These are phyloP conservation scores for Sclerotinia trifoliorum DNA, from an alignment of 2,329 filamentous ascomycete species.

Conservation along the genomic window DNA sequence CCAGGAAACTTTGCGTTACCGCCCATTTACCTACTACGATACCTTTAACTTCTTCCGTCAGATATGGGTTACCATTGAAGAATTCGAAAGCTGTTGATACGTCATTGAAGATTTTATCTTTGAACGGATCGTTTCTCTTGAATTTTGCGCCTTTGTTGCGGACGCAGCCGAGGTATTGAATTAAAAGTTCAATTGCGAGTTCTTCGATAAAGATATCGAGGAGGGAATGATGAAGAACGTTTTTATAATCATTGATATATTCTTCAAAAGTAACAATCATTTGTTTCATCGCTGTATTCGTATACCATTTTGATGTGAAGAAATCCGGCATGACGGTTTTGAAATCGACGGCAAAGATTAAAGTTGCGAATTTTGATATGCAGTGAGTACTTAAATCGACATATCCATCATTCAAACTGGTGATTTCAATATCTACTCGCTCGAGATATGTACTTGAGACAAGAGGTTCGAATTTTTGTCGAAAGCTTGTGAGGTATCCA, in stretches of 20 bases:
- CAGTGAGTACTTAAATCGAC: conserved; percentile 94
- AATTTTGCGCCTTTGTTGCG: conserved; percentile 91
- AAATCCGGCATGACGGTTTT: conserved; percentile 77
- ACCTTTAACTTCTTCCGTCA: conserved; percentile 65
- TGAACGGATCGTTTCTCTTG: conserved; percentile 79
- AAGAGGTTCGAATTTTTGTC: conserved; percentile 75
- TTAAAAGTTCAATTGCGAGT: conserved; percentile 84
- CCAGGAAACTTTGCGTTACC: conserved; percentile 79
- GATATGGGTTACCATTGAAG: conserved; percentile 62
- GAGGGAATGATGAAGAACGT: conserved; percentile 80
- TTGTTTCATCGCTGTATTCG: conserved; percentile 80
- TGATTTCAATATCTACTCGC: conserved; percentile 69
- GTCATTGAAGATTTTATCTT: conserved; percentile 91
- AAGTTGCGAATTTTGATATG: conserved; percentile 78
- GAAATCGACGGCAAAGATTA: conserved; percentile 93
- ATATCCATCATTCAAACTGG: conserved; percentile 80
- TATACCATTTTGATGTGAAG: conserved; percentile 90
- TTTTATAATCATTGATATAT: conserved; percentile 84
- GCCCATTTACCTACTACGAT: conserved; percentile 90
- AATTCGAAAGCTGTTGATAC: conserved; percentile 87
- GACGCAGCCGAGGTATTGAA: conserved; percentile 78
- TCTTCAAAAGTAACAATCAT: conserved; percentile 95
- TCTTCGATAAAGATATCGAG: conserved; percentile 92
- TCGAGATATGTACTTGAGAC: conserved; percentile 80
- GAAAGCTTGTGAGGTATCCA: conserved; percentile 84